Evolutionary conservation across 179 eudicot species (phyloP).

Genomic region (Silene coronaria): DNA sequence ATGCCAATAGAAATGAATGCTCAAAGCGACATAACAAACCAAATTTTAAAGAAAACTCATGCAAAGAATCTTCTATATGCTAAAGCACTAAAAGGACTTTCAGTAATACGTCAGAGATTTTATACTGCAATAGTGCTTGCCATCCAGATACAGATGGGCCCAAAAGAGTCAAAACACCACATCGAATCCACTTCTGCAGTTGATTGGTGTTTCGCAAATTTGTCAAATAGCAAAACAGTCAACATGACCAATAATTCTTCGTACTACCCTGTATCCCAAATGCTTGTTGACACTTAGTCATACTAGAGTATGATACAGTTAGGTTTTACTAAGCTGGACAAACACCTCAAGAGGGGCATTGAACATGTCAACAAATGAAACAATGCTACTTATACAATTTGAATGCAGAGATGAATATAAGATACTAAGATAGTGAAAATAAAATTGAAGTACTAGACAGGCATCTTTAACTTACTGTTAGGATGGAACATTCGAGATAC

Average conservation of each 20-base stretch:
- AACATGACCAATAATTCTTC: too few species aligned
- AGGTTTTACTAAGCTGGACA: background rate
- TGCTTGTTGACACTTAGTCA: background rate
- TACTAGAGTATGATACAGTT: background rate
- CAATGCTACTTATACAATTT: background rate
- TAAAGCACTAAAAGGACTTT: too few species aligned
- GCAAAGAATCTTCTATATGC: too few species aligned
- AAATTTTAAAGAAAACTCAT: too few species aligned
- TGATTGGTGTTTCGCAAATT: background rate
- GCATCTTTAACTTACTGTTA: slow-evolving; percentile 45
- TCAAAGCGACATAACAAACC: too few species aligned
- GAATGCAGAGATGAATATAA: background rate
- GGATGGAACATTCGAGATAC: slow-evolving; percentile 88
- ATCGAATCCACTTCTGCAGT: background rate
- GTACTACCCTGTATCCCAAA: too few species aligned
- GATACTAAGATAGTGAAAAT: background rate
- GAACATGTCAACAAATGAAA: background rate
- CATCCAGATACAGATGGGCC: background rate
- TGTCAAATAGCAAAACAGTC: background rate
- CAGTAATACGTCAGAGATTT: too few species aligned
- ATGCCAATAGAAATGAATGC: too few species aligned
- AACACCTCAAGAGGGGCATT: slow-evolving; percentile 1
- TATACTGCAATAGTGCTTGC: background rate
- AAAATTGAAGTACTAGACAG: background rate
- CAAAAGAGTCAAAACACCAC: too few species aligned